Base-by-base conservation (phyloP, 805 yeast genomes). In the Scheffersomyces stipitis region DNA sequence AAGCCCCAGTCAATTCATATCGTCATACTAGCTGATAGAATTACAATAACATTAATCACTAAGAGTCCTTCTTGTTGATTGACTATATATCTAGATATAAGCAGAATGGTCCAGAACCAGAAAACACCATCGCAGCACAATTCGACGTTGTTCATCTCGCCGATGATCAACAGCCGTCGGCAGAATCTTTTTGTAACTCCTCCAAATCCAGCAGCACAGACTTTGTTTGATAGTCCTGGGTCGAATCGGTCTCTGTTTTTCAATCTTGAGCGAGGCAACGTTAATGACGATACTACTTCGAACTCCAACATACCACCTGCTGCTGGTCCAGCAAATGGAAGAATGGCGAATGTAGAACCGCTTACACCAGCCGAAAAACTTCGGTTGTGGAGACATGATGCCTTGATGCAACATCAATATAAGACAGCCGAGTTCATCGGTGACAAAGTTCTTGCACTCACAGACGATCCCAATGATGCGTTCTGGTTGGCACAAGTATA, bases 401-500 rank as follows among this genome's bases (percentile, higher is more conserved):
- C 99, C 0, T 60, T 85, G 38, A 81, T 85, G 83, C 96, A 90
- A 50, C 97, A 90, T 57, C 95, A 89, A 44, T 86, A 86, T 58
- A 73, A 74, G 30, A 87, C 97, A 0, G 97, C 98, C 0, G 91
- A 84, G 50, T 88, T 81, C 56, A 76, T 93, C 18, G 98, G 96
- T 12, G 96, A 93, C 63, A 91, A 90, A 51, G 86, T 93, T 5
- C 72, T 87, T 28, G 77, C 89, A 1, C 64, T 93, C 42, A 89
- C 97, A 0, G 73, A 75, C 41, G 96, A 90, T 54, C 85, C 96
- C 10, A 86, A 83, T 52, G 98, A 91, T 57, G 96, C 96, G 8
- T 91, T 88, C 60, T 90, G 97, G 96, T 70, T 91, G 20, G 96
- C 96, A 0, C 96, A 91, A 64, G 95, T 86, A 4, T 81, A 84